phyloP scores from a whole-genome alignment of 148 eudicot species.

The Talinum fruticosum region DNA sequence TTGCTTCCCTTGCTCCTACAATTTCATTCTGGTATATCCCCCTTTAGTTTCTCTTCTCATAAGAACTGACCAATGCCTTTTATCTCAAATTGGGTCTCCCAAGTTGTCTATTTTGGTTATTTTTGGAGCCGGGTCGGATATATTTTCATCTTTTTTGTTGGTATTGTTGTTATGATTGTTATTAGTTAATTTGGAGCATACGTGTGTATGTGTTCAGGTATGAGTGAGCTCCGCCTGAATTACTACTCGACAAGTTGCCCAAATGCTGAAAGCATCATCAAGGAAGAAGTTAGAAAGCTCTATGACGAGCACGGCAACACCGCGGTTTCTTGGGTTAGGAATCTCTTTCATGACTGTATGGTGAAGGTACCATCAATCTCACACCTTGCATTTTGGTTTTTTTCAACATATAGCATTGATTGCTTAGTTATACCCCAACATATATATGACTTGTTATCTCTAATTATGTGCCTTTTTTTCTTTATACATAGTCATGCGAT shows the following conservation, averaged over 20 bases:
- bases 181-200: background rate
- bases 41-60: background rate
- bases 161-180: background rate
- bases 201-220: background rate
- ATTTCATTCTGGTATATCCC: background rate
- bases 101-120: too few species aligned
- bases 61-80: background rate
- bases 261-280: slow-evolving; percentile 23
- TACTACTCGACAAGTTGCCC: slow-evolving; percentile 23
- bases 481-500: slow-evolving; percentile 59
- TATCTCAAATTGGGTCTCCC: background rate
- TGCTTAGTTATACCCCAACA: background rate
- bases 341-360: slow-evolving; percentile 30
- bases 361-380: slow-evolving; percentile 17
- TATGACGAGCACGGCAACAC: slow-evolving; percentile 27
- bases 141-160: too few species aligned
- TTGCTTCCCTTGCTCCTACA: background rate
- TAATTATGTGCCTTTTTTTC: too few species aligned
- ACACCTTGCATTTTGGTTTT: background rate
- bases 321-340: slow-evolving; percentile 29
- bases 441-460: background rate
- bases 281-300: slow-evolving; percentile 16
- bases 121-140: too few species aligned
- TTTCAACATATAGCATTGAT: background rate
- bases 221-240: slow-evolving; percentile 14